Percentiles rank a stretch among this genome's conserved stretches.
phyloP scores from a whole-genome alignment of 306 rosid species.

The Arachis stenosperma region DNA sequence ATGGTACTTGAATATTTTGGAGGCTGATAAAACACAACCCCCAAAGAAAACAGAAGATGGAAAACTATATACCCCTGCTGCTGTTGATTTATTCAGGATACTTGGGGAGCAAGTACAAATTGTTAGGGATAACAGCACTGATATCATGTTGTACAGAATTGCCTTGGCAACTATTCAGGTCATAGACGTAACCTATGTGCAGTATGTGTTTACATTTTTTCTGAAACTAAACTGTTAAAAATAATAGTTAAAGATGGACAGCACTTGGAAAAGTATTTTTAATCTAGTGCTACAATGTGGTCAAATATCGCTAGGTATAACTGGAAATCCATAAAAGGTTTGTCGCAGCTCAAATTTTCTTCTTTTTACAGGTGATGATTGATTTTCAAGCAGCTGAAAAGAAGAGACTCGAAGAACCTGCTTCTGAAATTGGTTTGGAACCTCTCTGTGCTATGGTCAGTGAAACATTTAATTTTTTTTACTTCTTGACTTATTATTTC shows the following conservation, averaged over 20 bases:
- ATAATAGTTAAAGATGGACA: conserved; percentile 18
- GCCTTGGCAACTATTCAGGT: conserved; percentile 98
- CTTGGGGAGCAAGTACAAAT: conserved; percentile 98
- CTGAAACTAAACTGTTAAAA: conserved; percentile 8
- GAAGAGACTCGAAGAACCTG: conserved; percentile 86
- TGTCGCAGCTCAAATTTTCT: conserved; percentile 9
- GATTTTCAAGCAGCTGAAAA: conserved; percentile 98
- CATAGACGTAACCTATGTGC: conserved; percentile 16
- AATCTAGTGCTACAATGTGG: conserved; percentile 24
- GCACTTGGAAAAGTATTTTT: conserved; percentile 12
- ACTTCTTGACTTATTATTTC: conserved; percentile 22
- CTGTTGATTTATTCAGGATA: conserved; percentile 97
- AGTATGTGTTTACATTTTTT: conserved; percentile 13
- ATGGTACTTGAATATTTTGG: conserved; percentile 98
- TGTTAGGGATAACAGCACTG: conserved; percentile 97
- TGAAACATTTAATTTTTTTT: conserved; percentile 7
- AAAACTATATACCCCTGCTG: conserved; percentile 95
- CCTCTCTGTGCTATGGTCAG: conserved; percentile 95
- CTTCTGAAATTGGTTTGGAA: conserved; percentile 95
- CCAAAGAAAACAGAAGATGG: conserved; percentile 98
- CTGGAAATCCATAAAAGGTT: conserved; percentile 17
- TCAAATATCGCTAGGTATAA: conserved; percentile 21
- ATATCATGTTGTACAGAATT: conserved; percentile 93
- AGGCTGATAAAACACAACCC: conserved; percentile 94
- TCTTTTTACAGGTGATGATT: conserved; percentile 79